Evolutionary conservation across 257 asterid genomes (phyloP).

Genomic region (Gentiana macrophylla): DNA sequence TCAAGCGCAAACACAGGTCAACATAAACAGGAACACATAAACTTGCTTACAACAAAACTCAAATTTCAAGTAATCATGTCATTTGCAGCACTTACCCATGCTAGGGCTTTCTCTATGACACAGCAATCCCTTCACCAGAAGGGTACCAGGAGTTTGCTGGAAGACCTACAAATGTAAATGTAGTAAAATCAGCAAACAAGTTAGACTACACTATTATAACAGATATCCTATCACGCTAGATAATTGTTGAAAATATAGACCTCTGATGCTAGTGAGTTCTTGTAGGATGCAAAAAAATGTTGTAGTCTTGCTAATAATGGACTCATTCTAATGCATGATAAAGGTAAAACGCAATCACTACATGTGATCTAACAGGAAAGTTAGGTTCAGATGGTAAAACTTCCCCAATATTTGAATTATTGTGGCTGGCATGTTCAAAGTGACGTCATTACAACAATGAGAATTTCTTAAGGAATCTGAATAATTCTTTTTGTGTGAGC

Average conservation of each 20-base stretch:
- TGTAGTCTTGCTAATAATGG: no score
- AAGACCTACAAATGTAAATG: constrained; percentile 43
- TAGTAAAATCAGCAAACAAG: constrained; percentile 30
- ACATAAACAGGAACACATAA: no score
- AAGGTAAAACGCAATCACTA: no score
- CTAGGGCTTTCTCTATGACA: constrained; percentile 38
- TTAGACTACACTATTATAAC: neutral
- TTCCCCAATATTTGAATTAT: no score
- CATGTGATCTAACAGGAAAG: no score
- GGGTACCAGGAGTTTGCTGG: constrained; percentile 85
- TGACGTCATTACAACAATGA: no score
- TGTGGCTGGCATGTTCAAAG: no score
- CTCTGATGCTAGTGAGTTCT: neutral
- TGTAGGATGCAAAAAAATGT: neutral
- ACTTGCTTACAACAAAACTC: neutral
- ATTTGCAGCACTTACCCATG: constrained; percentile 25
- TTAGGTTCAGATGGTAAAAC: no score
- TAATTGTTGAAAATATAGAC: neutral
- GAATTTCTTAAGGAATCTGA: no score
- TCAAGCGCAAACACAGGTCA: neutral
- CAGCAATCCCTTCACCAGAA: constrained; percentile 56
- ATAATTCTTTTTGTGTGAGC: no score
- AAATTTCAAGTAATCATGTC: neutral
- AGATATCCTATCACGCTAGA: no score
- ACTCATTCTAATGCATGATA: no score